Base-by-base conservation (phyloP, 768 basidiomycete genomes). In the Podaxis sp. region DNA sequence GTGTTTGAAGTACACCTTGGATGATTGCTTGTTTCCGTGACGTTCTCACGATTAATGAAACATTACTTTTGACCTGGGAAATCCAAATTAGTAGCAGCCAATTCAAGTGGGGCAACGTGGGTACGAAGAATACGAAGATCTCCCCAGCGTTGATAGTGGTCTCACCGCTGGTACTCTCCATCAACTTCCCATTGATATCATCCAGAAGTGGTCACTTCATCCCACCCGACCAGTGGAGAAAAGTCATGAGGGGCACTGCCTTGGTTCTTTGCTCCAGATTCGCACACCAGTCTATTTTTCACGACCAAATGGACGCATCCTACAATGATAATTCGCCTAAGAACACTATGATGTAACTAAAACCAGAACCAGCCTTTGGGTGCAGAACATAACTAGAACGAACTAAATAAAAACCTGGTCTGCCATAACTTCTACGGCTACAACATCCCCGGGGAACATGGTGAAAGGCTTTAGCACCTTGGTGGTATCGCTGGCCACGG, bases 401-500 rank as follows among this genome's bases (percentile, higher is more conserved):
- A 21, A 21, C 21, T 21, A 21, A 21, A 21, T 21, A 21, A 21
- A 21, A 21, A 21, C 21, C 21, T 21, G 11, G 16, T 16, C n/a
- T 14, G 14, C 53, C 13, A 3, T 0, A 32, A 13, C 35, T 37
- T 28, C 7, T 18, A 55, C 50, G 23, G 21, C 14, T 46, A 23
- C 21, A 38, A 35, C 38, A 18, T 36, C 21, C 14, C 44, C 38
- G 50, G 50, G 50, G 50, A 58, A 54, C 50, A 67, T 67, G 62
- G 47, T 35, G 46, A 61, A 59, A 48, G 50, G 36, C 35, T 21
- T 28, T 11, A 60, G 62, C 62, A 25, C 64, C 46, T 36, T 44
- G 32, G n/a, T 67, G 18, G 37, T 63, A 38, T 54, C 63, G 21
- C 60, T 67, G 46, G 40, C 66, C 32, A 55, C 57, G 6, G 35